These are phyloP conservation scores for Eremothecium coryli DNA, from an alignment of 1,139 yeast species.

Conservation along the genomic window DNA sequence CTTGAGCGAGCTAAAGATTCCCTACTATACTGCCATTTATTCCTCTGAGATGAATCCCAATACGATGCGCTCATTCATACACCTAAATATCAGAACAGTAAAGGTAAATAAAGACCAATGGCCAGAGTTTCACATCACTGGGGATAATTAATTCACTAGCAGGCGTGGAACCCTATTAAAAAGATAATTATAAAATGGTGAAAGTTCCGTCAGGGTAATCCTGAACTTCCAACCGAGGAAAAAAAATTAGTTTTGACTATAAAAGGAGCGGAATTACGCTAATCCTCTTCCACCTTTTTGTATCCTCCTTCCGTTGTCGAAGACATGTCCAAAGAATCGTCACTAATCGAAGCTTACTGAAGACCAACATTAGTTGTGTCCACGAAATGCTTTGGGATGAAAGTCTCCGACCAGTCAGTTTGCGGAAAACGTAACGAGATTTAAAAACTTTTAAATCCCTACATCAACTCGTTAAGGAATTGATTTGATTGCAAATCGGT, in stretches of 20 bases:
- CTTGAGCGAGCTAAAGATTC: slow-evolving; percentile 38
- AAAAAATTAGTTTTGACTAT: no score
- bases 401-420: slow-evolving; percentile 80
- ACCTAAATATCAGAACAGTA: no score
- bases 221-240: no score
- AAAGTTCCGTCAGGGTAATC: no score
- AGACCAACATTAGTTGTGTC: slow-evolving; percentile 30
- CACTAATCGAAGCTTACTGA: slow-evolving; percentile 64
- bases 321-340: slow-evolving; percentile 61
- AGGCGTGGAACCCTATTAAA: no score
- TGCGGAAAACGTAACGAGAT: slow-evolving; percentile 39
- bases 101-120: no score
- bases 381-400: slow-evolving; percentile 65
- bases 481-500: slow-evolving; percentile 1
- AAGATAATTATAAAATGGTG: no score
- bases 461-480: slow-evolving; percentile 30
- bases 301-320: slow-evolving; percentile 8
- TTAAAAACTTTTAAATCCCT: slow-evolving; percentile 31
- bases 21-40: slow-evolving; percentile 51
- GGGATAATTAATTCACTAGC: no score
- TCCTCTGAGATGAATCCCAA: slow-evolving; percentile 60
- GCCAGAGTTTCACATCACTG: no score
- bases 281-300: no score
- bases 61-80: slow-evolving; percentile 63
- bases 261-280: no score